Evolutionary conservation across 257 asterid species (phyloP), one percentile per base, ranked within the genome.

Genomic region (Verbena officinalis): DNA sequence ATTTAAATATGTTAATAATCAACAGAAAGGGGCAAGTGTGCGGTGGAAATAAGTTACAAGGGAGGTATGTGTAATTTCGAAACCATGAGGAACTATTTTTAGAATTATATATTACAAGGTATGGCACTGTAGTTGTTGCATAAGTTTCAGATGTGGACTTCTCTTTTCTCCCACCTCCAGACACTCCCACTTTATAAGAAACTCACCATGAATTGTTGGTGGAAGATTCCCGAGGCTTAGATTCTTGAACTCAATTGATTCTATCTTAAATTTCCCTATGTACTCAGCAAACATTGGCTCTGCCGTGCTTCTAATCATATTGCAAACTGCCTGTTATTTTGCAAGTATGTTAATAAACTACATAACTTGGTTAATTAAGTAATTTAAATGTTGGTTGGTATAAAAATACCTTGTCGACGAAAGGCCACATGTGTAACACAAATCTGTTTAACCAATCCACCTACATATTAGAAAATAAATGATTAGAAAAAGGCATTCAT

Each of bases 381-480:
- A 68, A 38, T 34, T 12, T 19, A 17, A 65, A 49, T 36, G 23
- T 21, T 0, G 31, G 20, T 34, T 21, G 11, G 31, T n/a, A 31
- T 13, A 24, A 30, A 27, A 59, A 4, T 83, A 85, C 98, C 98
- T 84, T 88, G 73, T 91, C 86, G 53, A 91, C 72, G 73, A 75
- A 91, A 58, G 98, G 95, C 98, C 98, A 91, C 88, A 88, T 82
- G 34, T 84, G 59, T 11, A 65, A 67, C 23, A 91, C 34, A 68
- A 91, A 83, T 61, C 77, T 84, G 80, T 88, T 91, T 48, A 91
- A 59, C 96, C 98, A 91, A 64, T 88, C 96, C 38, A 91, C 94
- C 98, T 91, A 84, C 74, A 55, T 1, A 71, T 20, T 15, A 36
- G 33, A 56, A 38, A 15, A 40, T 9, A 63, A 48, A 9, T n/a